Evolutionary conservation across 352 stramenopile species (phyloP).

Genomic region (Phytophthora lateralis): DNA sequence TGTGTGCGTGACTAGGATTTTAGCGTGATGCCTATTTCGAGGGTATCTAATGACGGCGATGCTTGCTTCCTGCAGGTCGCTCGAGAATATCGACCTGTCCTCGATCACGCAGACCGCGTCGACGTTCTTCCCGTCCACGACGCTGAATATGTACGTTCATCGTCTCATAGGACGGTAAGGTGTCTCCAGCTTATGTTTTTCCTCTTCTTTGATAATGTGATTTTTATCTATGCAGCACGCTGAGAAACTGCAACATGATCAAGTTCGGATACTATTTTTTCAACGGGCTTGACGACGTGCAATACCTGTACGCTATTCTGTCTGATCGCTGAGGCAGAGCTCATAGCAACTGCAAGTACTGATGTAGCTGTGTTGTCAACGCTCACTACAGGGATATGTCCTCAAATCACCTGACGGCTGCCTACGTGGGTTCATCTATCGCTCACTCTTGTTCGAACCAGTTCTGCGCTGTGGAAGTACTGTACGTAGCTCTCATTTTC

Average conservation of each 20-base stretch:
- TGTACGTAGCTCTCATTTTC: conserved; percentile 29
- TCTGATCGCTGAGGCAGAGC: not conserved
- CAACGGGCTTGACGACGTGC: conserved; percentile 21
- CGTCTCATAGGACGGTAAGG: not conserved
- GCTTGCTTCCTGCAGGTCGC: conserved; percentile 11
- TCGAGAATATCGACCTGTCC: conserved; percentile 43
- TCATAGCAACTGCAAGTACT: not conserved
- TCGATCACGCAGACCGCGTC: conserved; percentile 32
- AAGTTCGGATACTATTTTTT: conserved; percentile 47
- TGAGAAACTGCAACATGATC: conserved; percentile 54
- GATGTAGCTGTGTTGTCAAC: not conserved
- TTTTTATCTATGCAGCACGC: conserved; percentile 22
- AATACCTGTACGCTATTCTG: conserved; percentile 35
- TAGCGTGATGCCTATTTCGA: not conserved
- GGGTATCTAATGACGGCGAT: not conserved
- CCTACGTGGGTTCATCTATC: conserved; percentile 41
- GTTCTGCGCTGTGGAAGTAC: conserved; percentile 34
- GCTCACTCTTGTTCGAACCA: conserved; percentile 28
- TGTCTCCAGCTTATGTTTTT: not conserved
- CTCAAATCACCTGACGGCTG: conserved; percentile 39
- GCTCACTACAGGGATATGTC: conserved; percentile 39
- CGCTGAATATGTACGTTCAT: conserved; percentile 33
- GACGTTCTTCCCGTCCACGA: conserved; percentile 35
- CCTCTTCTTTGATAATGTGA: not conserved
- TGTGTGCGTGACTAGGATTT: conserved; percentile 19